phyloP scores from a whole-genome alignment of 306 rosid genomes.

The Alnus rubra region DNA sequence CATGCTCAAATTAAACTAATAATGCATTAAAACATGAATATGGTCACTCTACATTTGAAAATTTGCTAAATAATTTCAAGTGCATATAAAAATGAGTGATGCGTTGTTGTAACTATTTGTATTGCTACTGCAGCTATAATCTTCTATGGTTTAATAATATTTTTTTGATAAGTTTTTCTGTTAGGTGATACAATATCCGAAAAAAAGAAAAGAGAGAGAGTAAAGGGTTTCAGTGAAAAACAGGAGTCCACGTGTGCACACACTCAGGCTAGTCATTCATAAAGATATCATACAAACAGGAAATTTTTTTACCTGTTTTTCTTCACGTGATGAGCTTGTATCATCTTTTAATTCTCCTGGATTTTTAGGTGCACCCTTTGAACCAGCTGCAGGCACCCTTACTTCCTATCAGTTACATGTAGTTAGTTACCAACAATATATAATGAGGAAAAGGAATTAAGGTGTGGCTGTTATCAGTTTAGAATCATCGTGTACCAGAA shows the following conservation, averaged over 20 bases:
- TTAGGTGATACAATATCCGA: no score
- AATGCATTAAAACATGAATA: no score
- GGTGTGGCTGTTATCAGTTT: not conserved
- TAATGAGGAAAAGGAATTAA: not conserved
- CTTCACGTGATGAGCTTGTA: slow-evolving; percentile 71
- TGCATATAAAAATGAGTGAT: not conserved
- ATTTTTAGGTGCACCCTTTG: slow-evolving; percentile 73
- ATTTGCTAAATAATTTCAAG: not conserved
- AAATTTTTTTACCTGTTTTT: slow-evolving; percentile 57
- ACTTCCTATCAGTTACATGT: slow-evolving; percentile 62
- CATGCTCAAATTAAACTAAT: not conserved
- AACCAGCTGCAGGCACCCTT: slow-evolving; percentile 91
- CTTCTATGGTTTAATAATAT: not conserved
- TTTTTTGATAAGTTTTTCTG: not conserved
- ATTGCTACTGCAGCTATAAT: not conserved
- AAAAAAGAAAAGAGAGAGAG: not conserved
- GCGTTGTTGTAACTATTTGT: not conserved
- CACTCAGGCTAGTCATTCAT: not conserved
- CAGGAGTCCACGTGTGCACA: not conserved
- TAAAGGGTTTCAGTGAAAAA: not conserved
- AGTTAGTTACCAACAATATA: slow-evolving; percentile 11
- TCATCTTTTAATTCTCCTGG: slow-evolving; percentile 88
- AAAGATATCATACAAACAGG: not conserved
- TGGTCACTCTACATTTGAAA: not conserved
- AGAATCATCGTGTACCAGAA: not conserved